phyloP scores from a whole-genome alignment of 768 basidiomycete genomes.

The Boletus pseudo-olivaceus region DNA sequence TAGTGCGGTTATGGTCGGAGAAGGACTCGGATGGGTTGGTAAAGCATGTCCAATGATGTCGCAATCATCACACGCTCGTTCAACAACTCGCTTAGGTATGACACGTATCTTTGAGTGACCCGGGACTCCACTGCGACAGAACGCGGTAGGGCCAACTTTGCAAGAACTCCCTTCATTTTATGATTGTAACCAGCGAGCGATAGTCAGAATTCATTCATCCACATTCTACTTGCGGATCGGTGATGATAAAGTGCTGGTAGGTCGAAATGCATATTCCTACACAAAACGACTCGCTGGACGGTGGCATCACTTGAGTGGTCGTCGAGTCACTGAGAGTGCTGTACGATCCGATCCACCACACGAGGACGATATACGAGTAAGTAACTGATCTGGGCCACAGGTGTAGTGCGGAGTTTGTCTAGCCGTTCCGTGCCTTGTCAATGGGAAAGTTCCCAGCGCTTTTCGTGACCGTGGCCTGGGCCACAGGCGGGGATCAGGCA shows the following conservation, averaged over 20 bases:
- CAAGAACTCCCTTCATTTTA: too few species aligned
- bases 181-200: neutral
- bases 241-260: neutral
- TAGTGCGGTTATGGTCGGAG: neutral
- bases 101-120: too few species aligned
- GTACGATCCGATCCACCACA: neutral
- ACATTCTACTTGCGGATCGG: neutral
- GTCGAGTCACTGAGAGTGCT: too few species aligned
- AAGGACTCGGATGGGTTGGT: too few species aligned
- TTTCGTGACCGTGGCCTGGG: neutral
- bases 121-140: neutral
- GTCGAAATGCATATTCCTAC: neutral
- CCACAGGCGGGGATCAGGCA: neutral
- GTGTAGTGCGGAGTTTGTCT: neutral
- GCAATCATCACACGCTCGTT: constrained; percentile 2
- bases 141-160: neutral
- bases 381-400: too few species aligned
- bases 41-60: neutral
- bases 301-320: neutral
- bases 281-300: neutral
- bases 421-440: neutral
- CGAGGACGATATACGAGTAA: too few species aligned
- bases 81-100: neutral
- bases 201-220: neutral
- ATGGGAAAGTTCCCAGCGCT: neutral